phyloP scores from a whole-genome alignment of 2,329 filamentous ascomycete genomes.

The Pestalotiopsis sp. region DNA sequence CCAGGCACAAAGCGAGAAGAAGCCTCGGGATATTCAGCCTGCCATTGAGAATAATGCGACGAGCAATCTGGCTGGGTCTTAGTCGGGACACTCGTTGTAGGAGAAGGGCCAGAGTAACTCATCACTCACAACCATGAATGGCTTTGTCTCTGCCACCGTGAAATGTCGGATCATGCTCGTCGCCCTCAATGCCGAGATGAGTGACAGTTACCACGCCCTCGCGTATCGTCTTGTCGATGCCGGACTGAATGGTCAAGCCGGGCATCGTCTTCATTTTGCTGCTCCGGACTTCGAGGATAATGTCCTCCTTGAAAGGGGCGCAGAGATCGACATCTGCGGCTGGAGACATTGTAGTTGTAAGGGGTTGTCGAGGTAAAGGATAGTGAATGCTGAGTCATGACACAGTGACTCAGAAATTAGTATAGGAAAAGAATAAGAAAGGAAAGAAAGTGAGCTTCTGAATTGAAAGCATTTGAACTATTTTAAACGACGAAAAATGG shows the following conservation, averaged over 20 bases:
- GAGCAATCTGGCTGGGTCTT: conserved; percentile 55
- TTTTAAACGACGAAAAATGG: neutral
- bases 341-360: conserved; percentile 19
- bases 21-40: conserved; percentile 50
- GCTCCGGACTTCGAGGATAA: conserved; percentile 57
- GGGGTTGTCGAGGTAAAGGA: neutral
- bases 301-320: conserved; percentile 47
- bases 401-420: neutral
- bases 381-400: neutral
- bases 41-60: conserved; percentile 60
- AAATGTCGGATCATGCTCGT: conserved; percentile 63
- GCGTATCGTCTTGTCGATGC: conserved; percentile 56
- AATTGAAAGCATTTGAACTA: neutral
- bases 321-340: conserved; percentile 36
- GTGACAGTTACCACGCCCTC: conserved; percentile 46
- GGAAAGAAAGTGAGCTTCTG: neutral
- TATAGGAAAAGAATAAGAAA: neutral
- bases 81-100: neutral
- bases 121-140: conserved; percentile 53
- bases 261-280: conserved; percentile 58
- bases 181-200: conserved; percentile 53
- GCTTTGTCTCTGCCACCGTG: conserved; percentile 68
- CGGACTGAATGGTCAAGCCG: conserved; percentile 52
- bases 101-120: neutral
- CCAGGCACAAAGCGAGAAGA: conserved; percentile 55